Base-by-base conservation (phyloP, 2,329 filamentous ascomycete genomes). In the Onygenales sp. region DNA sequence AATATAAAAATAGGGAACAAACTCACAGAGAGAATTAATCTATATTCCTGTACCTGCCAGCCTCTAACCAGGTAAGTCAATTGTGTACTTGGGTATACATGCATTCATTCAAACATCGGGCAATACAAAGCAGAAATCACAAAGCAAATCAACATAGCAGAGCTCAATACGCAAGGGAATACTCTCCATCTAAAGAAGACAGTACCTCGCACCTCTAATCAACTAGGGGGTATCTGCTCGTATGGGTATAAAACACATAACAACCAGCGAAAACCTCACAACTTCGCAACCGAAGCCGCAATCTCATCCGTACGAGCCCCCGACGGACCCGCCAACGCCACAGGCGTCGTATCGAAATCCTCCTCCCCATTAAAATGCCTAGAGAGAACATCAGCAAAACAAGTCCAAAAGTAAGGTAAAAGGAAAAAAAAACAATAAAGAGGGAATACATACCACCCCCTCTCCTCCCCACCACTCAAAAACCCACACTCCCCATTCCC, bases 401-500 rank as follows among this genome's bases (percentile, higher is more conserved):
- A 11, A 54, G 54, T 60, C 43, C 43, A 48, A 14, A 8, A 33
- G 38, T 46, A 56, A 57, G 35, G 55, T 54, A 53, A 51, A 46
- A 43, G 41, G 43, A 41, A 41, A 56, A 52, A 54, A 64, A 53
- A 54, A 64, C 35, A n/a, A 55, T 56, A 55, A 55, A 61, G 50
- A 61, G 57, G 57, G 58, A 58, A 11, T 58, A 63, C 77, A 71
- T 70, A 93, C 90, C 92, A 97, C 66, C 90, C 90, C 73, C 91
- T 79, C 71, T 97, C 92, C 62, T 87, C 85, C 7, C 92, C 92
- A 52, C 80, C 79, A 52, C 77, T 82, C 60, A 97, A 74, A 70
- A 92, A 95, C 55, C 80, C 84, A 64, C 90, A 95, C 67, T 95
- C 89, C 13, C 89, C 89, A 72, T 95, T 92, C 51, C 81, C 66